These are phyloP conservation scores for Colletotrichum sojae DNA, from an alignment of 2,329 filamentous ascomycete species.

Conservation along the genomic window DNA sequence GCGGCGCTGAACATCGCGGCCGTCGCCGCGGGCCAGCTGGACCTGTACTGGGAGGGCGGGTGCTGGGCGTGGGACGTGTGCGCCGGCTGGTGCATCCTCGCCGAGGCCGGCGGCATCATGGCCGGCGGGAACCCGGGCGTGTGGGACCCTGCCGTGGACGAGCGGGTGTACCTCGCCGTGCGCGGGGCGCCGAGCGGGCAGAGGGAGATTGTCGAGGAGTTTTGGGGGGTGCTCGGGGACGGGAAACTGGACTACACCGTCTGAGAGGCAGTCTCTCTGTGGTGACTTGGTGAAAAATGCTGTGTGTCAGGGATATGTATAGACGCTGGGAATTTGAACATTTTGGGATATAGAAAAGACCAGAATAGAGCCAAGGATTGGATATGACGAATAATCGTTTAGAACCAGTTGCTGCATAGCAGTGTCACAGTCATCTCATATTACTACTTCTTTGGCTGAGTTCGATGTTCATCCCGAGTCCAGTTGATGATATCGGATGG, in stretches of 20 bases:
- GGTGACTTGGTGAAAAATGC: not conserved
- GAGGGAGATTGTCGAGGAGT: conserved; percentile 73
- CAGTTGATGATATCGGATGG: not conserved
- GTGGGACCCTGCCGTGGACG: conserved; percentile 75
- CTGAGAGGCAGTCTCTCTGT: not conserved
- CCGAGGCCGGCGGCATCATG: conserved; percentile 81
- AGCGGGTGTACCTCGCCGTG: conserved; percentile 74
- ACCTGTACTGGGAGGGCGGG: conserved; percentile 86
- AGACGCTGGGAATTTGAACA: not conserved
- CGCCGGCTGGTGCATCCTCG: conserved; percentile 83
- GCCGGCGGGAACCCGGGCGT: conserved; percentile 80
- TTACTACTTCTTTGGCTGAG: not conserved
- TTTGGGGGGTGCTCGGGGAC: conserved; percentile 73
- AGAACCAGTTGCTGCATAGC: no score
- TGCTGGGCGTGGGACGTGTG: conserved; percentile 91
- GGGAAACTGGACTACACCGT: conserved; percentile 63
- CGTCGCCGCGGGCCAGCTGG: conserved; percentile 79
- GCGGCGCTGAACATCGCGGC: conserved; percentile 83
- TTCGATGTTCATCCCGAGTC: not conserved
- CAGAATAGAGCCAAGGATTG: not conserved
- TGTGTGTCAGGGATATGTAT: not conserved
- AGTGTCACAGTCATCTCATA: not conserved
- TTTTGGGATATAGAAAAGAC: not conserved
- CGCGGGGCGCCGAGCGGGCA: conserved; percentile 72
- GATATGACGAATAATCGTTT: no score